Conservation (phyloP, 2,329 filamentous ascomycete species). For the Pestalotiopsis sp. region DNA sequence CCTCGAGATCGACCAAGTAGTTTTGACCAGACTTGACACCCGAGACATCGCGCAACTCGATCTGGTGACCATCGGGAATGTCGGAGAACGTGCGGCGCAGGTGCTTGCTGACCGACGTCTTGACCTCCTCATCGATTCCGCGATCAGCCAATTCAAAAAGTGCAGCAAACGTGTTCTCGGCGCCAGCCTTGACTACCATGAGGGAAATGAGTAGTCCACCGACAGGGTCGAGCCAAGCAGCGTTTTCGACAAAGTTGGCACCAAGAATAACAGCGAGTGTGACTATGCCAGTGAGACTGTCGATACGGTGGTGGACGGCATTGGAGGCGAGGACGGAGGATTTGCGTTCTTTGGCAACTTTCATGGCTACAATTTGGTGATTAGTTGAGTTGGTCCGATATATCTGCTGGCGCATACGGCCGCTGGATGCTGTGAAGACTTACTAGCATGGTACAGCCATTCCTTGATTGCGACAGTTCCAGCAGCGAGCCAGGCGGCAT, state of each 20-base stretch:
- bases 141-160: conserved; percentile 90
- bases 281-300: conserved; percentile 93
- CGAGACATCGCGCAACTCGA: conserved; percentile 77
- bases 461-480: conserved; percentile 93
- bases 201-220: conserved; percentile 90
- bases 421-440: conserved; percentile 38
- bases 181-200: conserved; percentile 90
- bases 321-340: conserved; percentile 96
- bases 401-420: not conserved
- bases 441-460: conserved; percentile 96
- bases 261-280: conserved; percentile 87
- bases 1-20: conserved; percentile 87
- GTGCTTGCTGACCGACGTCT: conserved; percentile 69
- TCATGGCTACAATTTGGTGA: conserved; percentile 69
- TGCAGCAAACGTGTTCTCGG: conserved; percentile 80
- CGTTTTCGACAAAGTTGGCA: conserved; percentile 82
- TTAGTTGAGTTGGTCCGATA: conserved; percentile 25
- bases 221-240: conserved; percentile 91
- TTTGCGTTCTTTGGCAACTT: conserved; percentile 90
- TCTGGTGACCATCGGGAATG: conserved; percentile 55
- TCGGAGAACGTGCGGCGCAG: conserved; percentile 60
- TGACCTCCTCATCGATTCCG: conserved; percentile 83
- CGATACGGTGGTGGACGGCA: conserved; percentile 93
- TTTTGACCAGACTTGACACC: conserved; percentile 97
- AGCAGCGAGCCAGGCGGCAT: conserved; percentile 91